Evolutionary conservation across 2,329 filamentous ascomycete genomes (phyloP).

Genomic region (Coniella vitis): DNA sequence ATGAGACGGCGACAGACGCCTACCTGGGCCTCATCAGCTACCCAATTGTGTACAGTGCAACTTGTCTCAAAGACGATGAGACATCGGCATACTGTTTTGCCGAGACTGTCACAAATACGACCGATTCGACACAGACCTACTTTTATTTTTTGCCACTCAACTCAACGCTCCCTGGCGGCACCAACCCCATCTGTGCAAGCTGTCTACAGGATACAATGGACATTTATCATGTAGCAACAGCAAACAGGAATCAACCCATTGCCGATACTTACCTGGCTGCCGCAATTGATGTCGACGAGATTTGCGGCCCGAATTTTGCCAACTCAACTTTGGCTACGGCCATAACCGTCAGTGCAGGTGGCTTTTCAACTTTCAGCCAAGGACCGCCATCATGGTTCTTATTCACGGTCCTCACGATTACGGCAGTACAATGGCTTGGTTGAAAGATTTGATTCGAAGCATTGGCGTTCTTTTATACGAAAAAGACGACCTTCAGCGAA

Average conservation of each 20-base stretch:
- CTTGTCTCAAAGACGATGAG: conserved; percentile 64
- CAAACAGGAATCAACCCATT: conserved; percentile 59
- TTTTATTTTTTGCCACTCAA: conserved; percentile 85
- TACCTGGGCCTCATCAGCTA: conserved; percentile 74
- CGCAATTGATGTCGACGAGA: conserved; percentile 65
- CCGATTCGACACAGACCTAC: conserved; percentile 65
- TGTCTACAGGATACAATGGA: conserved; percentile 79
- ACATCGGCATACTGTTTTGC: conserved; percentile 73
- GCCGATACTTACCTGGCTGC: conserved; percentile 62
- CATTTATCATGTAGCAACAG: conserved; percentile 65
- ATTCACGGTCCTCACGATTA: background rate
- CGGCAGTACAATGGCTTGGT: conserved; percentile 5
- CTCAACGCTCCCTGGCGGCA: conserved; percentile 56
- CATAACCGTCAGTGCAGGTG: conserved; percentile 18
- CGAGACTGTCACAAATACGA: conserved; percentile 71
- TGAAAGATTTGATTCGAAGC: no score
- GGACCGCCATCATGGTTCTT: conserved; percentile 1
- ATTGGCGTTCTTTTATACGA: no score
- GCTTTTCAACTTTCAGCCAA: background rate
- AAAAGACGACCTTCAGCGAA: no score
- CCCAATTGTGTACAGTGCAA: conserved; percentile 68
- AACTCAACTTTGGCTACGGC: conserved; percentile 45
- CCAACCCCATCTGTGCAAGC: conserved; percentile 65
- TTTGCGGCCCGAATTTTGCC: conserved; percentile 52
- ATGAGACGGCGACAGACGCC: conserved; percentile 65